Base-by-base conservation (phyloP, 345 rosid genomes). In the Lenwebbia sp. region DNA sequence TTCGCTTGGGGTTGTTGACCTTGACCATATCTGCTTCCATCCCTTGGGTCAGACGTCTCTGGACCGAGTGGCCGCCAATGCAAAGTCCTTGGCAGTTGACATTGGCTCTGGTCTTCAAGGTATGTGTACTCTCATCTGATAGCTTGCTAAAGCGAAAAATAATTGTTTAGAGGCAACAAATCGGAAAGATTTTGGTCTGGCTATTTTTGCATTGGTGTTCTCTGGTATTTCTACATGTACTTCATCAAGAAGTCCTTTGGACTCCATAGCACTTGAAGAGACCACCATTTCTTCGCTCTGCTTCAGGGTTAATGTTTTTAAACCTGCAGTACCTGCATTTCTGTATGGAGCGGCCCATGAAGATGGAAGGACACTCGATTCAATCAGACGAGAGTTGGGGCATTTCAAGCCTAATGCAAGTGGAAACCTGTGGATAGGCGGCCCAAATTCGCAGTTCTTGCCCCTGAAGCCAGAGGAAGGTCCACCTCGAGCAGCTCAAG, bases 1-100 rank as follows among this genome's bases (percentile, higher is more conserved):
- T 89, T 95, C 96, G 41, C 96, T 96, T 86, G 98, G 98, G 87
- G 98, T 97, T 55, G 96, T 97, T 54, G 99, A 97, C 76, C 98
- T 97, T 54, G 99, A 97, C 76, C 98, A 97, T 87, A 90, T 95
- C 84, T 96, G 98, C 90, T 95, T 97, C 89, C 99, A 97, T 88
- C 96, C 97, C 7, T 87, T 97, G 90, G 92, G 89, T 83, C 88
- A 55, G 57, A 82, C 96, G 84, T 91, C 96, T 57, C 58, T 95
- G 62, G 93, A 95, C 47, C 96, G 94, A 85, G 94, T 91, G 62
- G 94, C 96, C 54, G 86, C 85, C 47, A 84, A 93, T 87, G 98
- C 99, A 13, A 93, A 87, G 87, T 91, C 94, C 56, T 88, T 95
- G 90, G 98, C 94, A 3, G 91, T 85, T 60, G 97, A 94, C 55